These are phyloP conservation scores for Huntiella omanensis DNA, from an alignment of 2,329 filamentous ascomycete genomes.

Conservation along the genomic window DNA sequence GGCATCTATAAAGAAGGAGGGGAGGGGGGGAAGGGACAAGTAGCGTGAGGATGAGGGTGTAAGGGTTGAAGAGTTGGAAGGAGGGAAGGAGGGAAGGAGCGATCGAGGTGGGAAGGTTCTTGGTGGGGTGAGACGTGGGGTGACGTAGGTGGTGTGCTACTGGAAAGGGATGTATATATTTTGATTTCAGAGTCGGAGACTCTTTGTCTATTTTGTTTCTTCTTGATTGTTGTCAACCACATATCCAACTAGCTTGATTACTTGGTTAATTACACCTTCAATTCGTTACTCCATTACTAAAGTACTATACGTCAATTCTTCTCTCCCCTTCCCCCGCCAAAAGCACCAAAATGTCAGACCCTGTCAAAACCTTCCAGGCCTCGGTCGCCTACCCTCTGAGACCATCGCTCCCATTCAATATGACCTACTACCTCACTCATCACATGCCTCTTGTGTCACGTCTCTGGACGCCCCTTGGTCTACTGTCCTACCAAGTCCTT, in stretches of 20 bases:
- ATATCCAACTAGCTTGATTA: no score
- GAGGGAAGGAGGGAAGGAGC: no score
- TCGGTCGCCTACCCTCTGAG: slow-evolving; percentile 6
- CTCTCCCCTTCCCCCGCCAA: background rate
- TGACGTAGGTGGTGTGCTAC: no score
- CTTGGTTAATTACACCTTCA: no score
- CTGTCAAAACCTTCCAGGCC: background rate
- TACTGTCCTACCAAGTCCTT: slow-evolving; percentile 20
- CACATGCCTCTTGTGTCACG: slow-evolving; percentile 27
- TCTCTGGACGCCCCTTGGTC: slow-evolving; percentile 21
- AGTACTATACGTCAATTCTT: background rate
- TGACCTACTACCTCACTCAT: slow-evolving; percentile 27
- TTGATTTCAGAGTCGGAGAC: no score
- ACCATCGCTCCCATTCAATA: slow-evolving; percentile 21
- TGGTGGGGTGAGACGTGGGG: background rate
- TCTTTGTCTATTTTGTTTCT: no score
- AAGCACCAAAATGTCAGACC: background rate
- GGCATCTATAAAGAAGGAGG: no score
- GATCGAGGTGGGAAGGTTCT: background rate
- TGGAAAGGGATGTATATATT: no score
- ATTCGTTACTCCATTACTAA: background rate
- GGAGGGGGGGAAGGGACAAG: no score
- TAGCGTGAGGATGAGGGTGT: no score
- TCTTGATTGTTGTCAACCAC: no score
- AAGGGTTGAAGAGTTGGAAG: no score